These are phyloP conservation scores for Mycotypha africana DNA, from an alignment of 371 early-diverging fungal species.

Conservation along the genomic window DNA sequence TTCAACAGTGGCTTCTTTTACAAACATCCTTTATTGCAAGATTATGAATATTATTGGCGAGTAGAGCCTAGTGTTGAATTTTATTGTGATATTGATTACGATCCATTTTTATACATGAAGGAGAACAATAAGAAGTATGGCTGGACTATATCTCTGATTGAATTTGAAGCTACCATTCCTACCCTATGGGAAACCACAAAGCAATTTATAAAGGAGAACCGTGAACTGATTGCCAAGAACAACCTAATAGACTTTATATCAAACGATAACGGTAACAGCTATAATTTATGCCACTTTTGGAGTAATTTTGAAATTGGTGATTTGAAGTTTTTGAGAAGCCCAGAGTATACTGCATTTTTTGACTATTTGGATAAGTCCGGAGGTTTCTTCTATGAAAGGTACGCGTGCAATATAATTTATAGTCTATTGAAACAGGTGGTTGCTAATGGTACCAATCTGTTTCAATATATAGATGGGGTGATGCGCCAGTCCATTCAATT, in stretches of 20 bases:
- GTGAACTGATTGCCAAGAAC: slow-evolving; percentile 31
- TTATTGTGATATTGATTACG: slow-evolving; percentile 83
- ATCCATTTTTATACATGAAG: slow-evolving; percentile 86
- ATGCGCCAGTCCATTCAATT: slow-evolving; percentile 94
- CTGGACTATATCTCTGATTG: slow-evolving; percentile 73
- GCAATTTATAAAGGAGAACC: slow-evolving; percentile 49
- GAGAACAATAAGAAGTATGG: slow-evolving; percentile 80
- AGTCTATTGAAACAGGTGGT: too few species aligned
- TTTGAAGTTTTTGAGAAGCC: slow-evolving; percentile 72
- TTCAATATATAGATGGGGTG: slow-evolving; percentile 94
- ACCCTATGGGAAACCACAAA: slow-evolving; percentile 66
- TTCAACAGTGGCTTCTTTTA: slow-evolving; percentile 89
- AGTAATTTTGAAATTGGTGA: slow-evolving; percentile 96
- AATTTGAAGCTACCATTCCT: slow-evolving; percentile 76
- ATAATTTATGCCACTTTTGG: slow-evolving; percentile 92
- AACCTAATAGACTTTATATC: slow-evolving; percentile 32
- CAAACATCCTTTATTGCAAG: slow-evolving; percentile 65
- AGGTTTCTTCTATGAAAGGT: slow-evolving; percentile 92
- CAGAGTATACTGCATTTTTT: slow-evolving; percentile 71
- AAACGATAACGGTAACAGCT: slow-evolving; percentile 29
- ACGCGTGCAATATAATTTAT: not conserved
- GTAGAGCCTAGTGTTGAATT: slow-evolving; percentile 91
- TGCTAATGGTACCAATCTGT: too few species aligned
- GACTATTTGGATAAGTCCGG: slow-evolving; percentile 79
- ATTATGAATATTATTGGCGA: slow-evolving; percentile 93